Evolutionary conservation across 106 monocot genomes (phyloP), one percentile per base, ranked within the genome.

Genomic region (Gastrodia elata): DNA sequence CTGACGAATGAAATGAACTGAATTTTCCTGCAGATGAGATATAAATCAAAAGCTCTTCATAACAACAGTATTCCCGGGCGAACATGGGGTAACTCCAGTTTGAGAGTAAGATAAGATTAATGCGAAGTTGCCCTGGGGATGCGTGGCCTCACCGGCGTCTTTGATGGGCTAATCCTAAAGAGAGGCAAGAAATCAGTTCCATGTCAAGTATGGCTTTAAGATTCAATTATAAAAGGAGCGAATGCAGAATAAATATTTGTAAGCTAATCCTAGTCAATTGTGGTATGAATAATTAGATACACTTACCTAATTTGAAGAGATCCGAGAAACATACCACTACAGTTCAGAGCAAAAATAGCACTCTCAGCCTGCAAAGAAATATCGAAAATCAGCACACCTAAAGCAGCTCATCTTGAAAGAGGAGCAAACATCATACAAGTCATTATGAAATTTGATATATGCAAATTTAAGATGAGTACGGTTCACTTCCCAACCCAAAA

Each of bases 111-210:
- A 30, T 37, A 22, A 70, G 68, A 8, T 93, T 74, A 94, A 58
- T 80, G 83, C 59, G 40, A 32, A 15, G 61, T 38, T 6, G 73
- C 72, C 26, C 87, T 77, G 39, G 87, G 81, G 10, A 69, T 16
- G 8, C 83, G 89, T 27, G 87, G 73, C 73, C 87, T 84, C 42
- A 94, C 86, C 20, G 93, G 87, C 39, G 93, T 94, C 80, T 94
- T 94, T 15, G 93, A 94, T 56, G 93, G 87, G 68, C 87, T 94
- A 70, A 94, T 82, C 93, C 93, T 94, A 86, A 28, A 69, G 37
- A 67, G 36, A 11, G 9, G 18, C 11, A 36, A 67, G 36, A 67
- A 61, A 61, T 33, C 9, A 32, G 32, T 30, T 52, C n/a, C 5
- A 22, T 52, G 7, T n/a, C 20, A n/a, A 22, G 6, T 22, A 52